Evolutionary conservation across 371 early-diverging fungal genomes (phyloP), one percentile per base, ranked within the genome.

Genomic region (Catenaria anguillulae): DNA sequence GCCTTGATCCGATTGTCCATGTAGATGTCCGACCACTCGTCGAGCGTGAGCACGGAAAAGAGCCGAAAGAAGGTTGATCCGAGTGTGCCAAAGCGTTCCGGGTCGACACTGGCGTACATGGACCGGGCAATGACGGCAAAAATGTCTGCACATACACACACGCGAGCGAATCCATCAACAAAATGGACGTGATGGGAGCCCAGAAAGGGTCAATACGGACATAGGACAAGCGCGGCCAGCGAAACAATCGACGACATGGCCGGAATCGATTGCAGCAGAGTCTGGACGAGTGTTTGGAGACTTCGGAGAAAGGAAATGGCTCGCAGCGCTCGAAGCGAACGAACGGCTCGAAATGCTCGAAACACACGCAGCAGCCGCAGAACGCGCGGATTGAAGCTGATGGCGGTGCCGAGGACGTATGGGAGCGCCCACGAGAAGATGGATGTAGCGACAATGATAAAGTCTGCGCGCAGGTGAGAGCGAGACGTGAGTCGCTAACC

Each of bases 231-330:
- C 13, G 19, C 58, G 2, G 66, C 26, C 0, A 70, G 55, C 23
- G 63, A 40, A 2, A 67, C 62, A 42, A 71, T 71, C 46, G 64
- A 70, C n/a, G 52, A 31, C 71, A 71, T 69, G 43, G 71, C 71
- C n/a, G 69, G 69, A 33, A 71, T 65, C 31, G 71, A 71, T 45
- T 69, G 67, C 40, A 71, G 40, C 33, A 71, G 58, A 2, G 68
- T 69, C 23, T 52, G 33, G 10, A 71, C 68, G 17, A 71, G 68
- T 2, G 69, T 42, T 33, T 69, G 66, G 26, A 71, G 60, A 12
- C 64, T 64, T 13, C 60, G 46, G 35, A 71, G 63, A 50, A 69
- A 70, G 29, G 42, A 67, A 63, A 71, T 67, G 5, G 71, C 67
- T 19, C 71, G 65, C 15, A 71, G 61, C 0, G 64, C 71, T 26